Percentiles rank a stretch among this genome's conserved stretches.
phyloP scores from a whole-genome alignment of 768 basidiomycete species.

The Phaffia australis region DNA sequence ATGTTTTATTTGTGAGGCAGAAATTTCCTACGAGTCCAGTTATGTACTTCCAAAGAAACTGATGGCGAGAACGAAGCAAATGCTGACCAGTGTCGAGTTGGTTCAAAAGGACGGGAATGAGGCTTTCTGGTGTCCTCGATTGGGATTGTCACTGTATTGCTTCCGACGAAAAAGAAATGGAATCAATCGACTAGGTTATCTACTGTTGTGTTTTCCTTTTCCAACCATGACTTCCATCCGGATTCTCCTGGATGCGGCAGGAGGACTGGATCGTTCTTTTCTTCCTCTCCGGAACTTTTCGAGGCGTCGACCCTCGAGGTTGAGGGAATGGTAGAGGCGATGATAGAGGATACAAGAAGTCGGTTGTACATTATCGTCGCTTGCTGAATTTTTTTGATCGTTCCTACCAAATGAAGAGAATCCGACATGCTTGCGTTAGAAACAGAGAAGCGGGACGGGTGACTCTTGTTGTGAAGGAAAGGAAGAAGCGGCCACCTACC shows the following conservation, averaged over 20 bases:
- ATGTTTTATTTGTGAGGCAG: too few species aligned
- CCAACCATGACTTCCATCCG: conserved; percentile 17
- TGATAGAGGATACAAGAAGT: conserved; percentile 44
- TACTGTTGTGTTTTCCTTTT: conserved; percentile 12
- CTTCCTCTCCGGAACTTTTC: not conserved
- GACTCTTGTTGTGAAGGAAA: too few species aligned
- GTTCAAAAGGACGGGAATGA: too few species aligned
- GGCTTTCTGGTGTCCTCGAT: too few species aligned
- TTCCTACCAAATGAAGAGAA: conserved; percentile 46
- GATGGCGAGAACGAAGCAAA: too few species aligned
- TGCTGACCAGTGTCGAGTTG: too few species aligned
- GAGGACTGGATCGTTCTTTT: not conserved
- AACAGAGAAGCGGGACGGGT: too few species aligned
- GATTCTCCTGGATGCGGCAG: conserved; percentile 6
- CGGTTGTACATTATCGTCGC: conserved; percentile 66
- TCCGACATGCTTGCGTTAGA: too few species aligned
- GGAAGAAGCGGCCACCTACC: conserved; percentile 44
- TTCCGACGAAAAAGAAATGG: not conserved
- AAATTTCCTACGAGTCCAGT: too few species aligned
- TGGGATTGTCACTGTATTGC: too few species aligned
- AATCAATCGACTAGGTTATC: conserved; percentile 18
- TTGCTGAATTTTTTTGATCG: conserved; percentile 72
- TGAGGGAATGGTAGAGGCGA: not conserved
- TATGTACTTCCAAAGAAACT: too few species aligned
- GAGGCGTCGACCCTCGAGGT: not conserved